Evolutionary conservation across 179 eudicot species (phyloP), one percentile per base, ranked within the genome.

Genomic region (Patellifolia procumbens): DNA sequence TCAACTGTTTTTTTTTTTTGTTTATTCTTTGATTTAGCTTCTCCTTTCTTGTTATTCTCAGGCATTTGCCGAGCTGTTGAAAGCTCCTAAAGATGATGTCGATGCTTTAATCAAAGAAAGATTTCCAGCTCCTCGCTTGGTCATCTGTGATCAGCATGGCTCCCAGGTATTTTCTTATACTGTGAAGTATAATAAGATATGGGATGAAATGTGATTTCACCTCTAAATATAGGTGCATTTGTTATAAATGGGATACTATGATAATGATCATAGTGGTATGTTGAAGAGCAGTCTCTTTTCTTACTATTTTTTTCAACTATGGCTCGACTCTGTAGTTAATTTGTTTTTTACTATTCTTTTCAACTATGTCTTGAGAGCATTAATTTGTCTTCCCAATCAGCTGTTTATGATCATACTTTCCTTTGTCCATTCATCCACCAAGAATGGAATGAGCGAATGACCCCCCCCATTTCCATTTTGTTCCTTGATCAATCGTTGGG

Each of bases 131-230:
- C 94, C 99, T 68, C 99, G 97, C 51, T 82, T 93, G 72, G 99
- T 95, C 74, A 81, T 93, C 49, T 95, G 99, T 77, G 99, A 95
- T 85, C 99, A 95, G 81, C 86, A 95, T 81, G 99, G 98, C 67
- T 95, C 99, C 53, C 98, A 95, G 98, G 99, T 93, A 83, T 6
- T 42, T 65, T 68, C 42, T 53, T 45, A 37, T 28, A 35, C 31
- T 75, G 31, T 26, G 28, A 67, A 51, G 28, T 55, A 35, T 61
- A 7, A 70, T 9, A 59, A 37, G 42, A 75, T 29, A 42, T 56
- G 60, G 34, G 16, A 65, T 32, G 69, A 65, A 63, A 15, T 10
- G 29, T 22, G 11, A 42, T 24, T 20, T 10, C 8, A 22, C 20
- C 4, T n/a, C 31, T 61, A 13, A 13, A 3, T 61, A 15, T 61